Base-by-base conservation (phyloP, 2,329 filamentous ascomycete species). In the Geosmithia putterillii region DNA sequence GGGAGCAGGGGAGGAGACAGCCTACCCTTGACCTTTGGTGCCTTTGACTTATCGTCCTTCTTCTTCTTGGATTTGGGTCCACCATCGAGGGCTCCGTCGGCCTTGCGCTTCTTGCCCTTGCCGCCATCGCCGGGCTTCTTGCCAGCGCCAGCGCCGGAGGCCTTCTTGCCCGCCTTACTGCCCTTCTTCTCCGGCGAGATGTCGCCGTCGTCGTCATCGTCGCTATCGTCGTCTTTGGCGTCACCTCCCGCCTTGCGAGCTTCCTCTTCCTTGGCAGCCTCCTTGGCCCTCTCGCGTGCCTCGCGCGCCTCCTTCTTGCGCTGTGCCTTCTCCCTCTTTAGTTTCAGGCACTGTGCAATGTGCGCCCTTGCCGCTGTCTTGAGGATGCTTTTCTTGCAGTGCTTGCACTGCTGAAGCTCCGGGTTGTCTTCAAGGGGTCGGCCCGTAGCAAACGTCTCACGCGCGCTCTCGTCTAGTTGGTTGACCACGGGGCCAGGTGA, bases 61-160 rank as follows among this genome's bases (percentile, higher is more conserved):
- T 94, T 94, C 70, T 94, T 95, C 70, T 94, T 94, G 50, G 81
- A 77, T 62, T 90, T 92, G 1, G 84, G 83, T 15, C 76, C 83
- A 65, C 92, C 92, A 43, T 87, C 83, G n/a, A 76, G 74, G 51
- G 89, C 81, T 7, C 67, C 74, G 44, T 86, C 82, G 7, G 83
- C 81, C 63, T 87, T 88, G 46, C 83, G 71, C 64, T 88, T 88
- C 69, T 88, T 89, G 40, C 81, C 79, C 46, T 74, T 74, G 42
- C 79, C 78, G 8, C 76, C 71, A 41, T 79, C 78, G 8, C 76
- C 71, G 15, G 74, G 73, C 59, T 86, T 86, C 60, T 83, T 82
- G 5, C 56, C 54, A 7, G 53, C 41, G 28, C 28, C 28, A 7
- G 28, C 28, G 10, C 28, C 28, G 15, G 28, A 9, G 1, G 52